These are phyloP conservation scores for Royoungia palumana DNA, from an alignment of 768 basidiomycete species.

Conservation along the genomic window DNA sequence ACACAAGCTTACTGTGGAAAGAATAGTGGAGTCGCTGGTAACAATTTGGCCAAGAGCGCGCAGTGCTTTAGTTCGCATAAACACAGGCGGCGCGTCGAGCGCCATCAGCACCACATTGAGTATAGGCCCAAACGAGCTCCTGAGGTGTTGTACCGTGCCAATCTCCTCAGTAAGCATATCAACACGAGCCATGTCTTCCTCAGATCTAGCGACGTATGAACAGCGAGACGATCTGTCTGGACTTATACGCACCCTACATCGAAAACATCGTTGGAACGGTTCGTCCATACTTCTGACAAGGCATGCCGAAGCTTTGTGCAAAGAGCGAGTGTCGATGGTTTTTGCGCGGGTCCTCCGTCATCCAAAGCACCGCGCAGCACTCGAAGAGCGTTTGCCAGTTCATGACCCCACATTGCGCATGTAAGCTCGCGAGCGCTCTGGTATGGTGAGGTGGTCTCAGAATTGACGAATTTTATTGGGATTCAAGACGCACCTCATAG, in stretches of 20 bases:
- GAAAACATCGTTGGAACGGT: slow-evolving; percentile 67
- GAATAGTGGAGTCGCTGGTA: slow-evolving; percentile 80
- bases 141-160: slow-evolving; percentile 70
- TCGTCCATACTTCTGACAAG: slow-evolving; percentile 72
- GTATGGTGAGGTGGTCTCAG: slow-evolving; percentile 1
- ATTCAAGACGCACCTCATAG: slow-evolving; percentile 56
- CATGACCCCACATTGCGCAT: slow-evolving; percentile 77
- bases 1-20: slow-evolving; percentile 57
- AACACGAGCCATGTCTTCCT: slow-evolving; percentile 66
- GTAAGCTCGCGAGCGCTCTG: slow-evolving; percentile 81
- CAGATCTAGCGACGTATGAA: slow-evolving; percentile 43
- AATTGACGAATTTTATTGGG: background rate
- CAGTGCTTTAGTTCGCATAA: slow-evolving; percentile 92
- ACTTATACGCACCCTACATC: slow-evolving; percentile 62
- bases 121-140: slow-evolving; percentile 80
- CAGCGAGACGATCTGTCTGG: background rate
- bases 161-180: slow-evolving; percentile 74
- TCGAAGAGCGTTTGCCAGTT: slow-evolving; percentile 68
- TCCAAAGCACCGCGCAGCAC: slow-evolving; percentile 51
- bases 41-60: slow-evolving; percentile 87
- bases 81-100: slow-evolving; percentile 82
- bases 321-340: slow-evolving; percentile 33
- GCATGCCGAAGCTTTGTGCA: slow-evolving; percentile 59
- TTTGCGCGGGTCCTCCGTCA: slow-evolving; percentile 26
- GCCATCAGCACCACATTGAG: slow-evolving; percentile 74